These are phyloP conservation scores for Catharanthus roseus DNA, from an alignment of 257 asterid species.

Conservation along the genomic window DNA sequence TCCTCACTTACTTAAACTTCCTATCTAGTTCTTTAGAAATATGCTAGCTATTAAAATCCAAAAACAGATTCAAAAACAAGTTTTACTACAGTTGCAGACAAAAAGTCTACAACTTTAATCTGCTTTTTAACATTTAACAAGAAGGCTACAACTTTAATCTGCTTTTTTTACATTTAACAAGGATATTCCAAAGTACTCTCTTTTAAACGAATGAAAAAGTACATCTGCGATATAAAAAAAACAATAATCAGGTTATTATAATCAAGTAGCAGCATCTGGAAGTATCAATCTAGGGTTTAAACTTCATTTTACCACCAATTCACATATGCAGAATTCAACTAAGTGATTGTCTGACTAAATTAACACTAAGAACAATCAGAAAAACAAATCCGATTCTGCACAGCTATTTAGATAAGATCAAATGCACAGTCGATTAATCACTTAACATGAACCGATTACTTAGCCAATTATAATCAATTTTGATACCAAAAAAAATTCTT, in stretches of 20 bases:
- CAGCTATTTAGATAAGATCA: neutral
- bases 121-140: neutral
- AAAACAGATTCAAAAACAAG: neutral
- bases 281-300: constrained; percentile 1
- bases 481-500: neutral
- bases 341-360: neutral
- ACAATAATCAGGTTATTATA: neutral
- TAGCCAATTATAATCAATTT: neutral
- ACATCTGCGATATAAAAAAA: neutral
- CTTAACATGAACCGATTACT: neutral
- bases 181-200: neutral
- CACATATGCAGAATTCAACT: neutral
- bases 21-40: neutral
- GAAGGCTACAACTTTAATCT: no score
- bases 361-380: neutral
- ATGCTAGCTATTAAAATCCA: neutral
- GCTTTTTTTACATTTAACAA: no score
- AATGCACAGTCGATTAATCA: neutral
- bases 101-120: neutral
- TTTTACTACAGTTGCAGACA: neutral
- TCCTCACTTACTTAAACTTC: neutral
- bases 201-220: neutral
- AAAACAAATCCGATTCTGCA: neutral
- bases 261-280: neutral
- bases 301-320: neutral